Evolutionary conservation across 2,329 filamentous ascomycete genomes (phyloP).

Genomic region (Hymenoscyphus linearis): DNA sequence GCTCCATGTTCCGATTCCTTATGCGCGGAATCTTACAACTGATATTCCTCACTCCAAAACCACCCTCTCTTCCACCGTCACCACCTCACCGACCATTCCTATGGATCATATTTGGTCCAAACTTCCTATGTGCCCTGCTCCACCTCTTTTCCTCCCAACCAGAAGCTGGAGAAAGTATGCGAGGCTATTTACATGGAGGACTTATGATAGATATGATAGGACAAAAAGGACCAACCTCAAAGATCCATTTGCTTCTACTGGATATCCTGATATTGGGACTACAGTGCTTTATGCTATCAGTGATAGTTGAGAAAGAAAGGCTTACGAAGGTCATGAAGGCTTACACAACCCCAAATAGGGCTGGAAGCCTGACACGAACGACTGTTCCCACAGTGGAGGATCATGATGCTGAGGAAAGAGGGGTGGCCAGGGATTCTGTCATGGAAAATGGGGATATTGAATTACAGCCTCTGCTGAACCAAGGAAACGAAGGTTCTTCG

Average conservation of each 20-base stretch:
- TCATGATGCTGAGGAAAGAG: conserved; percentile 32
- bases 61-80: conserved; percentile 45
- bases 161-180: conserved; percentile 52
- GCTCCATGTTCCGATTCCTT: conserved; percentile 58
- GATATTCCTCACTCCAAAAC: conserved; percentile 56
- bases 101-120: conserved; percentile 52
- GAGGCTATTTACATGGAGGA: conserved; percentile 63
- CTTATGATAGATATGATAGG: conserved; percentile 64
- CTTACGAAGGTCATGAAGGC: conserved; percentile 36
- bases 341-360: conserved; percentile 10
- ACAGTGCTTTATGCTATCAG: conserved; percentile 60
- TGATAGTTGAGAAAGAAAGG: conserved; percentile 55
- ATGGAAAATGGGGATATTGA: conserved; percentile 27
- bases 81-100: conserved; percentile 52
- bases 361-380: conserved; percentile 12
- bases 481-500: conserved; percentile 1
- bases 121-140: conserved; percentile 54
- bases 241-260: conserved; percentile 48
- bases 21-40: conserved; percentile 55
- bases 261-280: conserved; percentile 52
- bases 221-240: conserved; percentile 56
- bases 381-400: conserved; percentile 22
- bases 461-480: conserved; percentile 21
- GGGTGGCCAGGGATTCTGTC: conserved; percentile 24
- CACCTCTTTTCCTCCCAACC: conserved; percentile 53